phyloP scores from a whole-genome alignment of 176 grass and related monocot species.

The Thinopyrum elongatum region DNA sequence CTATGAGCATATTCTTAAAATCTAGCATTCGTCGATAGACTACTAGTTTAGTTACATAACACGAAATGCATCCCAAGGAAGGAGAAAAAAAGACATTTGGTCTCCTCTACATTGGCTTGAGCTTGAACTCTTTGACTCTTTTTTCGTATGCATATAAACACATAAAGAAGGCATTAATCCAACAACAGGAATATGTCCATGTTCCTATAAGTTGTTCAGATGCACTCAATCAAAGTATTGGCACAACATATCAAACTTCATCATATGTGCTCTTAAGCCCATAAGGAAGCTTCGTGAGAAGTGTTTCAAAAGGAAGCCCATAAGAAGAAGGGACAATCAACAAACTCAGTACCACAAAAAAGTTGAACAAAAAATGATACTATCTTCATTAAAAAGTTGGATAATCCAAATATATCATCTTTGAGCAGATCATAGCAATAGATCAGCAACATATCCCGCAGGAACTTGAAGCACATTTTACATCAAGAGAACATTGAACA shows the following conservation, averaged over 20 bases:
- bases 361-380: not conserved
- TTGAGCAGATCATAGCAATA: too few relatives aligned
- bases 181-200: conserved; percentile 7
- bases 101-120: conserved; percentile 29
- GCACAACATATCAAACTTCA: not conserved
- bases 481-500: too few relatives aligned
- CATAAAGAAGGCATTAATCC: not conserved
- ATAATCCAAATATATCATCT: not conserved
- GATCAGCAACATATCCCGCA: too few relatives aligned
- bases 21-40: not conserved
- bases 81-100: conserved; percentile 39
- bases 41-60: not conserved
- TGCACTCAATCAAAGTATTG: conserved; percentile 8
- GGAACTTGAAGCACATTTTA: too few relatives aligned
- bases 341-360: not conserved
- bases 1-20: not conserved
- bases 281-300: not conserved
- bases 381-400: conserved; percentile 3
- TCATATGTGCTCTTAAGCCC: not conserved
- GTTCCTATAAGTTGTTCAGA: not conserved
- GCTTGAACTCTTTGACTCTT: conserved; percentile 58
- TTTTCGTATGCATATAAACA: conserved; percentile 42
- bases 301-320: not conserved
- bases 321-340: not conserved
- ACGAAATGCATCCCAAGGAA: not conserved